These are phyloP conservation scores for Inosperma sp. DNA, from an alignment of 768 basidiomycete species.

Conservation along the genomic window DNA sequence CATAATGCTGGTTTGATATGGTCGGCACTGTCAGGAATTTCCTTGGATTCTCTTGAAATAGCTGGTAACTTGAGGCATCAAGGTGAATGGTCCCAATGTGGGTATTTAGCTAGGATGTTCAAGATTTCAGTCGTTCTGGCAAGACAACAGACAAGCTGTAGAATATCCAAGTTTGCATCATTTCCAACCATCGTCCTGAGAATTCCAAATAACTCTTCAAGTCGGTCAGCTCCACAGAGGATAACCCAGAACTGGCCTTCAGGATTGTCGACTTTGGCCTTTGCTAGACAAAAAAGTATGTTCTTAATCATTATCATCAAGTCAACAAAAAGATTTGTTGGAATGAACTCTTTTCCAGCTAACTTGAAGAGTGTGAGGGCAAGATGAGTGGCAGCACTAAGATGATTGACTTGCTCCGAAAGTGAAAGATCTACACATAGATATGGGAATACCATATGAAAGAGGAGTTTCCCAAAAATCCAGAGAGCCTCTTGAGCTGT, in stretches of 20 bases:
- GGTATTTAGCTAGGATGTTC: slow-evolving; percentile 30
- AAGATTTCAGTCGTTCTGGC: slow-evolving; percentile 27
- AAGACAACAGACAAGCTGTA: slow-evolving; percentile 23
- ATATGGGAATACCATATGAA: slow-evolving; percentile 22
- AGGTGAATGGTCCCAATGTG: slow-evolving; percentile 34
- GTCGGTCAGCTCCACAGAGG: slow-evolving; percentile 32
- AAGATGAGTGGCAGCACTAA: slow-evolving; percentile 23
- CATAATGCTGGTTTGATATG: slow-evolving; percentile 31
- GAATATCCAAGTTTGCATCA: slow-evolving; percentile 22
- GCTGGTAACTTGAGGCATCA: slow-evolving; percentile 26
- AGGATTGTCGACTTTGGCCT: slow-evolving; percentile 28
- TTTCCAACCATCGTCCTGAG: slow-evolving; percentile 30
- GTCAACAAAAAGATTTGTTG: slow-evolving; percentile 22
- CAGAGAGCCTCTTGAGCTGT: slow-evolving; percentile 9
- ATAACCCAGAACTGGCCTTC: slow-evolving; percentile 29
- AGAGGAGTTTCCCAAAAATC: slow-evolving; percentile 11
- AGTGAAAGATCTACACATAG: slow-evolving; percentile 20
- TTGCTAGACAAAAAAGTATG: slow-evolving; percentile 24
- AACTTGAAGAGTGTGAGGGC: slow-evolving; percentile 10
- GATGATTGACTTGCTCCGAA: slow-evolving; percentile 21
- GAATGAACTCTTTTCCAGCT: slow-evolving; percentile 17
- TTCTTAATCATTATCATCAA: slow-evolving; percentile 16
- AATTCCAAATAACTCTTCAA: slow-evolving; percentile 31
- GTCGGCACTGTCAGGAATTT: slow-evolving; percentile 23
- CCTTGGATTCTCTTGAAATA: slow-evolving; percentile 16